These are phyloP conservation scores for Wallemia hederae DNA, from an alignment of 1,284 basidiomycete genomes.

Conservation along the genomic window DNA sequence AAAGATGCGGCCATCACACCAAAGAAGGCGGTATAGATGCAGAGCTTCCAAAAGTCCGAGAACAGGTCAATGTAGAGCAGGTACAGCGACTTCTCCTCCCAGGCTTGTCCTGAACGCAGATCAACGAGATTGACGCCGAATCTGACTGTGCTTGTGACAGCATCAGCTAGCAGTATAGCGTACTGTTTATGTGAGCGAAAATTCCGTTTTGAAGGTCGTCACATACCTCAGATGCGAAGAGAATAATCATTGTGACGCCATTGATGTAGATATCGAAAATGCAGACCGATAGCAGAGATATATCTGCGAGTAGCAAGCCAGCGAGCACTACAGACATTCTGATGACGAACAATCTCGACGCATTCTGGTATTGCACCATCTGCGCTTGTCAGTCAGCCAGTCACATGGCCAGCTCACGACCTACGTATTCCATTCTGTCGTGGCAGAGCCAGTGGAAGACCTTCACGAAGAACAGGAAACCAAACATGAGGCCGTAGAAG, in stretches of 20 bases:
- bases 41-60: conserved; percentile 81
- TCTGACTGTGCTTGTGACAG: conserved; percentile 47
- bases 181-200: conserved; percentile 25
- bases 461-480: conserved; percentile 72
- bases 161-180: conserved; percentile 57
- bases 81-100: conserved; percentile 96
- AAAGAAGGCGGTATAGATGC: conserved; percentile 79
- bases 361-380: conserved; percentile 93
- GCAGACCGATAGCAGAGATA: conserved; percentile 41
- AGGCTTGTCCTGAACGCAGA: conserved; percentile 30
- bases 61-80: conserved; percentile 75
- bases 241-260: conserved; percentile 63
- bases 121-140: conserved; percentile 66
- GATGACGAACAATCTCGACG: conserved; percentile 45
- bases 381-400: conserved; percentile 14
- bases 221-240: conserved; percentile 74
- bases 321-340: conserved; percentile 43
- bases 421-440: conserved; percentile 81
- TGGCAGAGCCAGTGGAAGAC: conserved; percentile 91
- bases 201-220: neutral
- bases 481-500: conserved; percentile 75
- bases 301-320: conserved; percentile 37
- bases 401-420: conserved; percentile 12
- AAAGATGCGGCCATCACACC: conserved; percentile 71
- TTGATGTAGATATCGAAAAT: conserved; percentile 45